A percentile compares a stretch with the other conserved stretches of the same genome.
Evolutionary conservation across 2,329 filamentous ascomycete species (phyloP).

Genomic region (Aspergillus sp.): DNA sequence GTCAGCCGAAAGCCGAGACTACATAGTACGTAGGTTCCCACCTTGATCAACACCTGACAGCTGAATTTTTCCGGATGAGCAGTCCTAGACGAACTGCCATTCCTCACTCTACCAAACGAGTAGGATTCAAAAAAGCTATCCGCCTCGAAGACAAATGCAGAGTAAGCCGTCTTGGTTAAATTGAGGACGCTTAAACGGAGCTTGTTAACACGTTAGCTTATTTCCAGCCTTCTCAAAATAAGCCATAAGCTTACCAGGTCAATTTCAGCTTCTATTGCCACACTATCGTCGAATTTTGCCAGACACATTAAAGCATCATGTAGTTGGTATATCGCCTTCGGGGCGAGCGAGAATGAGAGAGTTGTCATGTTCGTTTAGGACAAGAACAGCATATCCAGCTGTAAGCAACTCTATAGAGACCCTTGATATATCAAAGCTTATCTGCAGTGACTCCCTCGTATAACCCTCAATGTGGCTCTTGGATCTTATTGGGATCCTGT

Average conservation of each 20-base stretch:
- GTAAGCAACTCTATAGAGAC: background rate
- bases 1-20: constrained; percentile 5
- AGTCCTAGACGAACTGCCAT: constrained; percentile 21
- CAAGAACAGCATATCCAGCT: no score
- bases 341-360: constrained; percentile 56
- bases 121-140: constrained; percentile 60
- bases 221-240: background rate
- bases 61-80: constrained; percentile 55
- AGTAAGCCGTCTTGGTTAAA: constrained; percentile 64
- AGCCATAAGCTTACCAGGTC: constrained; percentile 42
- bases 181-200: constrained; percentile 64
- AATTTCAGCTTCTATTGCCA: constrained; percentile 62
- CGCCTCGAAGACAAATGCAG: constrained; percentile 59
- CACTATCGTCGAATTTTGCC: constrained; percentile 64
- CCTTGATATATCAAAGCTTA: background rate
- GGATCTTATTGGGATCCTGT: background rate
- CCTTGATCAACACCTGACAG: constrained; percentile 62
- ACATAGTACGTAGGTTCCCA: constrained; percentile 23
- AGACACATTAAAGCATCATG: constrained; percentile 64
- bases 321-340: constrained; percentile 57
- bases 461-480: background rate
- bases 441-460: background rate
- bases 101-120: constrained; percentile 49
- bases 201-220: constrained; percentile 35
- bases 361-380: constrained; percentile 31